Evolutionary conservation across 2,329 filamentous ascomycete species (phyloP).

Genomic region (Xylaria sp.): DNA sequence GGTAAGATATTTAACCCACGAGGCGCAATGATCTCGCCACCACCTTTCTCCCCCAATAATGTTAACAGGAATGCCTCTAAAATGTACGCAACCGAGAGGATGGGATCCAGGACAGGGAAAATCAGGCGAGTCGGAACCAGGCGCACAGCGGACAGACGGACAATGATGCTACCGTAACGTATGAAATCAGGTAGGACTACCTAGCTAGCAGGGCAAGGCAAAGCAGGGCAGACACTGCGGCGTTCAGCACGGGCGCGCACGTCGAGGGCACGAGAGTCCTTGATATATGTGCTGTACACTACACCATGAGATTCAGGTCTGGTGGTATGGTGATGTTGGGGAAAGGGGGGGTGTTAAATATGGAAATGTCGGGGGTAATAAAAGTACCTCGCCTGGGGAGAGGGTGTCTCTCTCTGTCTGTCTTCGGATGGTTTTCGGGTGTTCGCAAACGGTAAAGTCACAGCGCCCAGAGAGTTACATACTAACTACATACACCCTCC

Average conservation of each 20-base stretch:
- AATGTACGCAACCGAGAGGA: background rate
- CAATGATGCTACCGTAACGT: constrained; percentile 18
- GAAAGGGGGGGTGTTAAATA: background rate
- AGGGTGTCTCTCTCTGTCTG: background rate
- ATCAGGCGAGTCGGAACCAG: constrained; percentile 19
- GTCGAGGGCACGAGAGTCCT: constrained; percentile 22
- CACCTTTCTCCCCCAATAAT: background rate
- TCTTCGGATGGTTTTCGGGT: background rate
- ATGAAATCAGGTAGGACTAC: constrained; percentile 24
- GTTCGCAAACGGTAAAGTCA: background rate
- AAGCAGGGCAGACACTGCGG: constrained; percentile 15
- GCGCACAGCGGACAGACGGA: background rate
- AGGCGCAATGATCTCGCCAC: constrained; percentile 1
- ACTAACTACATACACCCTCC: background rate
- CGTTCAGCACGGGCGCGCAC: constrained; percentile 6
- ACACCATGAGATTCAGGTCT: too few relatives aligned
- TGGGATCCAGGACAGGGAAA: constrained; percentile 20
- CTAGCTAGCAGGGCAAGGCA: constrained; percentile 14
- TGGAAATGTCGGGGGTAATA: background rate
- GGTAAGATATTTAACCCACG: background rate
- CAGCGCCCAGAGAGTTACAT: too few relatives aligned
- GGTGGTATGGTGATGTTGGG: constrained; percentile 3
- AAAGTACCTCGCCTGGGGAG: background rate
- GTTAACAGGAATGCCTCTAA: background rate
- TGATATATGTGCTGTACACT: constrained; percentile 15